These are phyloP conservation scores for Penicillium nucicola DNA, from an alignment of 495 filamentous ascomycete genomes.

Conservation along the genomic window DNA sequence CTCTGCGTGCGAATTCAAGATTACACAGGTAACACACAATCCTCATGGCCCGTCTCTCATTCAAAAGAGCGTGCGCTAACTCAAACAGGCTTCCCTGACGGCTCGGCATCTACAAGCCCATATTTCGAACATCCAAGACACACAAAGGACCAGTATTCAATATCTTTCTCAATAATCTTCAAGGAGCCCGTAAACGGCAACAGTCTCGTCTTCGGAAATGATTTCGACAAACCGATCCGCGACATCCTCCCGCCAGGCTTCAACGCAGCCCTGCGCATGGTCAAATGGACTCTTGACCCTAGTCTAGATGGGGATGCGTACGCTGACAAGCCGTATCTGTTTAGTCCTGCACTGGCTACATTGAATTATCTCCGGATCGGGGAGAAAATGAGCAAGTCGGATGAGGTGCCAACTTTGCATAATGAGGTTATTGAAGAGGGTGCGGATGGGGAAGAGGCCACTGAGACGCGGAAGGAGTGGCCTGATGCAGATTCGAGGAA, in stretches of 20 bases:
- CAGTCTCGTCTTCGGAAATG: slow-evolving; percentile 85
- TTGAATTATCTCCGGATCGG: slow-evolving; percentile 73
- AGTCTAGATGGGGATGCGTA: slow-evolving; percentile 84
- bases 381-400: slow-evolving; percentile 29
- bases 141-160: slow-evolving; percentile 73
- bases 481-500: slow-evolving; percentile 52
- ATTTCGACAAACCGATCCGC: slow-evolving; percentile 84
- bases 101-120: slow-evolving; percentile 54
- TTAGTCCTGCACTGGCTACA: slow-evolving; percentile 68
- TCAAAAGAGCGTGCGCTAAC: slow-evolving; percentile 17
- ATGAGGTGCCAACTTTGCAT: slow-evolving; percentile 18
- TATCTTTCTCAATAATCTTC: slow-evolving; percentile 71
- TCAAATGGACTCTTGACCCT: slow-evolving; percentile 84
- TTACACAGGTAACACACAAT: slow-evolving; percentile 44
- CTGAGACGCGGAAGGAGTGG: slow-evolving; percentile 39
- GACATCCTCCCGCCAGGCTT: slow-evolving; percentile 86
- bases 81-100: slow-evolving; percentile 55
- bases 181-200: slow-evolving; percentile 62
- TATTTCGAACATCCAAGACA: slow-evolving; percentile 76
- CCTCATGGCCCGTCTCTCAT: not conserved
- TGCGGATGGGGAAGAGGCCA: slow-evolving; percentile 55
- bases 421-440: slow-evolving; percentile 64
- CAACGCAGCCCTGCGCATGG: slow-evolving; percentile 71
- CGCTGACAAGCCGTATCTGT: slow-evolving; percentile 80
- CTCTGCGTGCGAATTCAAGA: slow-evolving; percentile 69